Percentiles rank a stretch among this genome's conserved stretches.
phyloP scores from a whole-genome alignment of 768 basidiomycete genomes.

The Hortiboletus campestris region DNA sequence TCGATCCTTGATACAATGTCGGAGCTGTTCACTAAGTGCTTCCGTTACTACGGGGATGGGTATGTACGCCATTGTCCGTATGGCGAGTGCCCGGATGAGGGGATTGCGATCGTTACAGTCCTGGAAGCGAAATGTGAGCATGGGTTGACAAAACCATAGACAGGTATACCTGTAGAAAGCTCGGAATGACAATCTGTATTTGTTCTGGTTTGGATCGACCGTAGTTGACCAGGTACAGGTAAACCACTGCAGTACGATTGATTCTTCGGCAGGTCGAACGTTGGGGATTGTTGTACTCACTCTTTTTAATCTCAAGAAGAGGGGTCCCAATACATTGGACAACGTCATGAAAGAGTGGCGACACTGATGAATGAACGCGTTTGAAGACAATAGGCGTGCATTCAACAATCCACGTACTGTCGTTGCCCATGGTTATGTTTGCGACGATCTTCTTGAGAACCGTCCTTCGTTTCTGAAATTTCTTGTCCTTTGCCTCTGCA shows the following conservation, averaged over 20 bases:
- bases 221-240: conserved; percentile 96
- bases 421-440: conserved; percentile 99
- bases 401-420: conserved; percentile 64
- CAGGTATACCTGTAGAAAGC: conserved; percentile 74
- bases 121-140: conserved; percentile 41
- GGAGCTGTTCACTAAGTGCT: conserved; percentile 82
- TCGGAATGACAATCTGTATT: conserved; percentile 86
- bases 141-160: conserved; percentile 4
- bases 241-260: conserved; percentile 69
- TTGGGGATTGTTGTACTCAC: conserved; percentile 46
- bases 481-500: conserved; percentile 95
- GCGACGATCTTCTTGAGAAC: conserved; percentile 97
- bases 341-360: conserved; percentile 91
- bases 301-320: conserved; percentile 97
- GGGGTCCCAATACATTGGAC: conserved; percentile 95
- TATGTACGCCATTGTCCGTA: conserved; percentile 99
- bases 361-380: conserved; percentile 57
- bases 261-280: background rate
- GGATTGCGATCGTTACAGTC: conserved; percentile 97
- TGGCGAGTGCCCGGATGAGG: conserved; percentile 92
- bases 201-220: conserved; percentile 92
- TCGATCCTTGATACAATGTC: conserved; percentile 88
- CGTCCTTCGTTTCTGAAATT: conserved; percentile 88
- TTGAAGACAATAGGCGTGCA: conserved; percentile 12
- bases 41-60: conserved; percentile 87